phyloP scores from a whole-genome alignment of 139 green algal genomes.

The Haematococcus sp. region DNA sequence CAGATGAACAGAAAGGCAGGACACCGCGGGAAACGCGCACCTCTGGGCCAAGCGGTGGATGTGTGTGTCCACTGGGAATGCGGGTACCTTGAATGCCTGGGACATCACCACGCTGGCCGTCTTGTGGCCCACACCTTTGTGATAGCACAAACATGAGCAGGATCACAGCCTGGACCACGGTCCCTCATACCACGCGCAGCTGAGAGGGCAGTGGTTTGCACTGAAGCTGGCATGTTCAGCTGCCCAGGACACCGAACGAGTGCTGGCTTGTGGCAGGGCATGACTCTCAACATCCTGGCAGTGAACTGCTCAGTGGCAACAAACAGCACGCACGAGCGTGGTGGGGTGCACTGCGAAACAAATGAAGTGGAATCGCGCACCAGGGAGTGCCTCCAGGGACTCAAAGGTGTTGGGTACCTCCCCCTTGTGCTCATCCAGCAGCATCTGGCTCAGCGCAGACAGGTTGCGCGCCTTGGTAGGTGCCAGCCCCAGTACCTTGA shows the following conservation, averaged over 20 bases:
- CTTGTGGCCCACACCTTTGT: slow-evolving; percentile 62
- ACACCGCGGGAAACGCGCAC: no score
- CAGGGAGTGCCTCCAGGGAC: slow-evolving; percentile 76
- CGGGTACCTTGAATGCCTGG: slow-evolving; percentile 45
- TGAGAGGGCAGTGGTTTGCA: no score
- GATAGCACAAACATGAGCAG: slow-evolving; percentile 50
- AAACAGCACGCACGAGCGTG: no score
- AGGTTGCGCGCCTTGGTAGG: slow-evolving; percentile 87
- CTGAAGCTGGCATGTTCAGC: no score
- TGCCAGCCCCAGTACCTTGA: slow-evolving; percentile 74
- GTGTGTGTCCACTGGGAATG: slow-evolving; percentile 92
- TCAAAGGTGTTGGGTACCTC: slow-evolving; percentile 70
- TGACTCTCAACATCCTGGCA: no score
- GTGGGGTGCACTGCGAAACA: no score
- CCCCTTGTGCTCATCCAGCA: slow-evolving; percentile 68
- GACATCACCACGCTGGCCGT: slow-evolving; percentile 76
- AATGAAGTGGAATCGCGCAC: slow-evolving; percentile 73
- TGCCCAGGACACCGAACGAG: no score
- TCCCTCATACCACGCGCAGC: no score
- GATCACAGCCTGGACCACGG: no score
- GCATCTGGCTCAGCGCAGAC: slow-evolving; percentile 58
- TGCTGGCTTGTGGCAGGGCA: no score
- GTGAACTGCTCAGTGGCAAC: no score
- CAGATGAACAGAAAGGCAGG: background rate
- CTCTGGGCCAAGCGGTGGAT: slow-evolving; percentile 60